A percentile compares a stretch with the other conserved stretches of the same genome.
Evolutionary conservation across 2,329 filamentous ascomycete species (phyloP).

Genomic region (Nothomitra cinnamomea): DNA sequence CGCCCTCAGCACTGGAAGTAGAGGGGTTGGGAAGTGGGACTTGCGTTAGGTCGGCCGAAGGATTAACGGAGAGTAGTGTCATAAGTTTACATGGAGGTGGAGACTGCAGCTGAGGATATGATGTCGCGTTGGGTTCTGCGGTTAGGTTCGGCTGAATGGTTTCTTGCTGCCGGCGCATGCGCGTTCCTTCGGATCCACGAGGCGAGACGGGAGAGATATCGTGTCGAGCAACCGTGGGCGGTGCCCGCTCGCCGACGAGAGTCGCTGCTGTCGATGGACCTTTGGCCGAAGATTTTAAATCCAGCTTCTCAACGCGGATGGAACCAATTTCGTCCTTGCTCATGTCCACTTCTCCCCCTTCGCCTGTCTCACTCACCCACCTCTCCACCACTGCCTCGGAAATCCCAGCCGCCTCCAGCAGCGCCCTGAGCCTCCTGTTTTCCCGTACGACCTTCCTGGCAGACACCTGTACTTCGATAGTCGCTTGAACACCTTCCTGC

Average conservation of each 20-base stretch:
- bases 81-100: background rate
- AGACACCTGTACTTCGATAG: conserved; percentile 51
- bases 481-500: conserved; percentile 47
- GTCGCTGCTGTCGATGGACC: too few relatives aligned
- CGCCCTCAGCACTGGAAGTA: background rate
- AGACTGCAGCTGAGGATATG: background rate
- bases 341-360: background rate
- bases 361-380: conserved; percentile 2
- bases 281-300: too few relatives aligned
- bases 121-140: too few relatives aligned
- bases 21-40: background rate
- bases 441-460: conserved; percentile 52
- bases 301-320: background rate
- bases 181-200: too few relatives aligned
- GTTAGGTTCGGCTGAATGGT: too few relatives aligned
- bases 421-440: conserved; percentile 43
- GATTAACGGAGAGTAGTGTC: background rate
- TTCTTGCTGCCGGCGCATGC: too few relatives aligned
- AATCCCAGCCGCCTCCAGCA: conserved; percentile 42
- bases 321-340: background rate
- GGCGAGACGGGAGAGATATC: too few relatives aligned
- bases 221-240: too few relatives aligned
- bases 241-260: too few relatives aligned
- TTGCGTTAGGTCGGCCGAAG: background rate
- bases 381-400: conserved; percentile 6